These are phyloP conservation scores for Phalaenopsis equestris DNA, from an alignment of 106 monocot species.

Conservation along the genomic window DNA sequence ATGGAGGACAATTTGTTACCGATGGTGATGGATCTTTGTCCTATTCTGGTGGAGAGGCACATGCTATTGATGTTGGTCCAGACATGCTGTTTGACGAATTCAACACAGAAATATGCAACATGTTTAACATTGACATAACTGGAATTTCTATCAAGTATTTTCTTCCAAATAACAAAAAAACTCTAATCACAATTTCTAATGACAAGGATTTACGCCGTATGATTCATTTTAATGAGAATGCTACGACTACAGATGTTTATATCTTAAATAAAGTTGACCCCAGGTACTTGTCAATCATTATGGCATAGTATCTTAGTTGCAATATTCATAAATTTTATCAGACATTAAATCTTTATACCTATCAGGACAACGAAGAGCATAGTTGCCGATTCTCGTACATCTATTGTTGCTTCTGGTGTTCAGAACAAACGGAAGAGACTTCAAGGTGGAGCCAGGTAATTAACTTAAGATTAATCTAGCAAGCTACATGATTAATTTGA, in stretches of 20 bases:
- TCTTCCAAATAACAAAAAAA: slow-evolving; percentile 62
- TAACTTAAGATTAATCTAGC: background rate
- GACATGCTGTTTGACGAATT: slow-evolving; percentile 65
- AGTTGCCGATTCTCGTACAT: slow-evolving; percentile 46
- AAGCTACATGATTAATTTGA: background rate
- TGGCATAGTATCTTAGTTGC: background rate
- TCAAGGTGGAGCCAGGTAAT: slow-evolving; percentile 40
- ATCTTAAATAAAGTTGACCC: slow-evolving; percentile 58
- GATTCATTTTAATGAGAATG: slow-evolving; percentile 63
- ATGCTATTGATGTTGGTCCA: slow-evolving; percentile 69
- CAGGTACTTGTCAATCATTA: slow-evolving; percentile 34
- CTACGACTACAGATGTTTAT: slow-evolving; percentile 50
- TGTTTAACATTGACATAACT: slow-evolving; percentile 64
- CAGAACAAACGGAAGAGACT: slow-evolving; percentile 32
- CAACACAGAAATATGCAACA: slow-evolving; percentile 57
- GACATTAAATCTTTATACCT: background rate
- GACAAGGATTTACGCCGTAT: slow-evolving; percentile 86
- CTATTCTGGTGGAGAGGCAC: slow-evolving; percentile 85
- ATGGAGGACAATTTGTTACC: slow-evolving; percentile 78
- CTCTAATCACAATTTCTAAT: slow-evolving; percentile 78
- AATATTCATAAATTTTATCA: background rate
- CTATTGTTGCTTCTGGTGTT: slow-evolving; percentile 27
- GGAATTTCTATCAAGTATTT: slow-evolving; percentile 75
- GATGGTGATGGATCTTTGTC: slow-evolving; percentile 57
- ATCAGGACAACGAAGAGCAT: slow-evolving; percentile 25